A percentile compares a stretch with the other conserved stretches of the same genome.
Conservation (phyloP, 2,329 filamentous ascomycete species). For the Trichophaea hybrida region DNA sequence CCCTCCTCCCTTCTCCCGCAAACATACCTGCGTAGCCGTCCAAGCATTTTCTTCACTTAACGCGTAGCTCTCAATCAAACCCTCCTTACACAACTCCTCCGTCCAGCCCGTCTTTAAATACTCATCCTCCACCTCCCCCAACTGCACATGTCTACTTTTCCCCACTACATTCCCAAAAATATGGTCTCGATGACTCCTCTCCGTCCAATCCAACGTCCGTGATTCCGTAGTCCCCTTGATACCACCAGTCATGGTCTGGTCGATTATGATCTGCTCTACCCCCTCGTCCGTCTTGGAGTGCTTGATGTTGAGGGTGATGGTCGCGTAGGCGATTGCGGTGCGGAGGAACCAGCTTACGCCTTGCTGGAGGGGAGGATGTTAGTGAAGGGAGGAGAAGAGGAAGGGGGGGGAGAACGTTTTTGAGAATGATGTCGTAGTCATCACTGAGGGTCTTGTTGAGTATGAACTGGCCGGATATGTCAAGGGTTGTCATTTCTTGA, state of each 20-base stretch:
- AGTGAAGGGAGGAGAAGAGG: conserved; percentile 1
- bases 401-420: conserved; percentile 35
- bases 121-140: conserved; percentile 38
- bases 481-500: conserved; percentile 47
- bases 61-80: conserved; percentile 38
- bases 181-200: conserved; percentile 57
- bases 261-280: conserved; percentile 52
- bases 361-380: conserved; percentile 35
- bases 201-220: conserved; percentile 43
- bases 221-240: conserved; percentile 51
- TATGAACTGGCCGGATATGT: conserved; percentile 55
- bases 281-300: conserved; percentile 36
- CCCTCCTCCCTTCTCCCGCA: background rate
- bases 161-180: conserved; percentile 62
- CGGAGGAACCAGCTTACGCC: conserved; percentile 57
- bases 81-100: conserved; percentile 37
- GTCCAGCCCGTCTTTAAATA: conserved; percentile 47
- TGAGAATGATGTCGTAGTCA: conserved; percentile 51
- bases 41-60: conserved; percentile 38
- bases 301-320: conserved; percentile 41
- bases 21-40: conserved; percentile 40
- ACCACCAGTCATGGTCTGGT: conserved; percentile 56
- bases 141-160: conserved; percentile 40
- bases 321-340: conserved; percentile 55
- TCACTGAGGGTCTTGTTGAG: conserved; percentile 65